Conservation (phyloP, 1,284 basidiomycete genomes). For the Ustilago cynodontis region DNA sequence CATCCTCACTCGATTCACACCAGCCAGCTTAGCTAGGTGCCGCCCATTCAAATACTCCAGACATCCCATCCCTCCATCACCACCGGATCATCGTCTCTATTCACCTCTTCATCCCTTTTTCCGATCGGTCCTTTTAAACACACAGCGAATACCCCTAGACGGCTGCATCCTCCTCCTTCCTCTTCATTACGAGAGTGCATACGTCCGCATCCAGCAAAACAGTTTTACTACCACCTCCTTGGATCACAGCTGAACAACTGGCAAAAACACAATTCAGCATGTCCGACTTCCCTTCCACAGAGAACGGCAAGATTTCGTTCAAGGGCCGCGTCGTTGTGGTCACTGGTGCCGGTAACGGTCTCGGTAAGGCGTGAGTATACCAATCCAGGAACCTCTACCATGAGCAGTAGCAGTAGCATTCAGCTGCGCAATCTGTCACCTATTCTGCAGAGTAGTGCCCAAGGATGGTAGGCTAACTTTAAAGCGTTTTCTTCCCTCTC, state of each 20-base stretch:
- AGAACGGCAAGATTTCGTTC: conserved; percentile 74
- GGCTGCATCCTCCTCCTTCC: conserved; percentile 11
- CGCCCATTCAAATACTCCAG: conserved; percentile 37
- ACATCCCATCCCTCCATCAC: conserved; percentile 9
- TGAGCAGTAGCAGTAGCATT: not conserved
- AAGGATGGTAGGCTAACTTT: not conserved
- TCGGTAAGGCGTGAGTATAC: conserved; percentile 84
- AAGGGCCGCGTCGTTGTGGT: conserved; percentile 92
- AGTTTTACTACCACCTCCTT: not conserved
- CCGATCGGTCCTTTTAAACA: not conserved
- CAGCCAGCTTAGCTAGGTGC: not conserved
- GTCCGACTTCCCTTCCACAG: conserved; percentile 65
- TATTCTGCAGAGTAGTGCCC: not conserved
- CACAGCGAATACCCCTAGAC: conserved; percentile 13
- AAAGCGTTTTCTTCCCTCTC: not conserved
- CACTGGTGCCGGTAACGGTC: conserved; percentile 94
- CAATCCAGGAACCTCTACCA: not conserved
- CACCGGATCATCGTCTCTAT: conserved; percentile 5
- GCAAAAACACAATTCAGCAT: conserved; percentile 42
- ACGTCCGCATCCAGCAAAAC: not conserved
- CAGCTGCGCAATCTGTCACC: not conserved
- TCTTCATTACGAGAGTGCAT: conserved; percentile 13
- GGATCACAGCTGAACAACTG: conserved; percentile 22
- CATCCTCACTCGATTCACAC: conserved; percentile 2
- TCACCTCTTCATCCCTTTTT: not conserved